These are phyloP conservation scores for Zymoseptoria crescenta DNA, from an alignment of 2,329 filamentous ascomycete species.

Conservation along the genomic window DNA sequence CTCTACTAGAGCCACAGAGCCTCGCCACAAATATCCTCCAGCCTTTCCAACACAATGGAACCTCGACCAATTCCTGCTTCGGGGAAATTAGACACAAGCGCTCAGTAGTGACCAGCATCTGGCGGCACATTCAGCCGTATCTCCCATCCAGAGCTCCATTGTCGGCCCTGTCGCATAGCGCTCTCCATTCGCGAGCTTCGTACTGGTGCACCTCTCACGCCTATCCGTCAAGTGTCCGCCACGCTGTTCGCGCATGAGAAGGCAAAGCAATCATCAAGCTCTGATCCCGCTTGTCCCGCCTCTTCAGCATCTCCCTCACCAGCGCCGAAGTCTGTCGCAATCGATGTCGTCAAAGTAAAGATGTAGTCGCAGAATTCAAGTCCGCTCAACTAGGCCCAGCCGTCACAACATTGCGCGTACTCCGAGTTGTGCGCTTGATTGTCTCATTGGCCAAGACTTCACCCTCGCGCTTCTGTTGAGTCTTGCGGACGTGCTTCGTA, in stretches of 20 bases:
- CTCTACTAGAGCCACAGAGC: neutral
- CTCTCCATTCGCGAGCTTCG: neutral
- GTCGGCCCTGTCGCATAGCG: neutral
- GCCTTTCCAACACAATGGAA: too few relatives aligned
- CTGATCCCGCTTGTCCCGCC: too few relatives aligned
- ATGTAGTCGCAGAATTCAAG: neutral
- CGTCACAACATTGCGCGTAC: neutral
- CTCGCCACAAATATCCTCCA: neutral
- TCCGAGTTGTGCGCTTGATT: conserved; percentile 13
- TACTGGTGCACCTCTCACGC: neutral
- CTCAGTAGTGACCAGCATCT: neutral
- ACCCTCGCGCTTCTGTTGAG: conserved; percentile 13
- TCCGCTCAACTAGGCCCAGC: neutral
- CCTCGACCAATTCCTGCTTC: neutral
- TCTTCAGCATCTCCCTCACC: neutral
- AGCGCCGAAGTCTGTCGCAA: neutral
- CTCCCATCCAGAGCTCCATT: neutral
- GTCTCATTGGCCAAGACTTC: conserved; percentile 1
- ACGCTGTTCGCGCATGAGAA: neutral
- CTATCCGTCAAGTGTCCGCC: neutral
- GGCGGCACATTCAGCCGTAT: too few relatives aligned
- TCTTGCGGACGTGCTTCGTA: conserved; percentile 41
- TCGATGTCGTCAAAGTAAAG: neutral
- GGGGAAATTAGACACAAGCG: neutral
- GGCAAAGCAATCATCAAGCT: neutral